Evolutionary conservation across 352 stramenopile genomes (phyloP).

Genomic region (Phytophthora citrophthora): DNA sequence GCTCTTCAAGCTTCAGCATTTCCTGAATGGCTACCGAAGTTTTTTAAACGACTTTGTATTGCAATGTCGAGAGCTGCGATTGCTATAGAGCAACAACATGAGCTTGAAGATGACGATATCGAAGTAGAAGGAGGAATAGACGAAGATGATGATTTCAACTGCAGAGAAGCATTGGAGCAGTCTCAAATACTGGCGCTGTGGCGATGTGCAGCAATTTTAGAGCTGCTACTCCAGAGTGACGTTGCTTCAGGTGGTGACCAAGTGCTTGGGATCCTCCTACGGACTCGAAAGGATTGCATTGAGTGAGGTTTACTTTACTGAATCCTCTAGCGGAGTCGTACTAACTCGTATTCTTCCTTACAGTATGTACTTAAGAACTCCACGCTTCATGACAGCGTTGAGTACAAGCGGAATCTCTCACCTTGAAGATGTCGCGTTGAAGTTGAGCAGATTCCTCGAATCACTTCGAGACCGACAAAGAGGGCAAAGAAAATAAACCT

Average conservation of each 20-base stretch:
- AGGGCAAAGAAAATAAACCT: conserved; percentile 6
- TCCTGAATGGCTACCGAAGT: conserved; percentile 38
- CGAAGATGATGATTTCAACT: conserved; percentile 10
- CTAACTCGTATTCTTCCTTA: conserved; percentile 10
- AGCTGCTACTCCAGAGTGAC: conserved; percentile 37
- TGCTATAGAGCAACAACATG: conserved; percentile 18
- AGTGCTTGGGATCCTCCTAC: conserved; percentile 36
- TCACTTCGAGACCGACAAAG: conserved; percentile 26
- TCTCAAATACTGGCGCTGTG: conserved; percentile 48
- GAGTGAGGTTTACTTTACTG: conserved; percentile 37
- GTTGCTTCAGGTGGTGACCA: conserved; percentile 6
- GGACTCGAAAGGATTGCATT: conserved; percentile 49
- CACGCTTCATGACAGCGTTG: conserved; percentile 36
- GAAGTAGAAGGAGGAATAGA: conserved; percentile 4
- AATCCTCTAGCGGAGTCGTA: not conserved
- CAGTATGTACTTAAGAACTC: conserved; percentile 59
- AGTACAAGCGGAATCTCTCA: conserved; percentile 28
- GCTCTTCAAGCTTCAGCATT: conserved; percentile 29
- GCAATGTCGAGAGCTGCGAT: conserved; percentile 34
- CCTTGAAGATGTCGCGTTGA: conserved; percentile 32
- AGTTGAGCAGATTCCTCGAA: conserved; percentile 44
- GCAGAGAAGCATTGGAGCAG: conserved; percentile 16
- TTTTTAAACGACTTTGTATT: conserved; percentile 57
- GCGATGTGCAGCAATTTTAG: conserved; percentile 49
- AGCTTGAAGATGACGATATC: conserved; percentile 2